Evolutionary conservation across 2,329 filamentous ascomycete genomes (phyloP).

Genomic region (Huntiella decipiens): DNA sequence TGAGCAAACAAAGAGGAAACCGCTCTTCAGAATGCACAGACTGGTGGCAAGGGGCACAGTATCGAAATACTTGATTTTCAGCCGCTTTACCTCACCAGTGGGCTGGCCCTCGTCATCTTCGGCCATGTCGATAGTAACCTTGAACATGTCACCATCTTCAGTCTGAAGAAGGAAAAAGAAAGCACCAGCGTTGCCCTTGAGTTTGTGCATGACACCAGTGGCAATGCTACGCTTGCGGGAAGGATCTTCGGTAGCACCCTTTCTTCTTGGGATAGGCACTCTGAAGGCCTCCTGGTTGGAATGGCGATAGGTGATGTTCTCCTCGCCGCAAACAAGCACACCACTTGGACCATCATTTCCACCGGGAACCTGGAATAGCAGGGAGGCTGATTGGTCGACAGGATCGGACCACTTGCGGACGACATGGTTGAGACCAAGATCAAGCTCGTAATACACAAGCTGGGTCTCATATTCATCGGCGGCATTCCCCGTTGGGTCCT

Average conservation of each 20-base stretch:
- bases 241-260: constrained; percentile 79
- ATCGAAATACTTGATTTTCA: constrained; percentile 97
- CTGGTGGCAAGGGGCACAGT: constrained; percentile 77
- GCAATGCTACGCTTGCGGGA: constrained; percentile 75
- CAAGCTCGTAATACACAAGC: constrained; percentile 92
- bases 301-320: constrained; percentile 92
- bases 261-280: constrained; percentile 71
- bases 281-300: constrained; percentile 82
- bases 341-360: constrained; percentile 86
- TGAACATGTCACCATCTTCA: constrained; percentile 97
- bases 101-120: constrained; percentile 61
- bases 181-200: constrained; percentile 60
- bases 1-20: constrained; percentile 80
- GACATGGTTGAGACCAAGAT: constrained; percentile 91
- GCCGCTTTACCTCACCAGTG: constrained; percentile 59
- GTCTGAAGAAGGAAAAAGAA: constrained; percentile 96
- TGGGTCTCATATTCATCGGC: constrained; percentile 70
- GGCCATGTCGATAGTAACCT: constrained; percentile 80
- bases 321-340: constrained; percentile 84
- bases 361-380: constrained; percentile 88
- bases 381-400: constrained; percentile 73
- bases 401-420: constrained; percentile 91
- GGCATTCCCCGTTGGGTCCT: constrained; percentile 72
- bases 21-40: constrained; percentile 84
- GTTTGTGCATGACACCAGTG: constrained; percentile 89